Evolutionary conservation across 192 early-diverging fungal genomes (phyloP).

Genomic region (Linnemannia elongata): DNA sequence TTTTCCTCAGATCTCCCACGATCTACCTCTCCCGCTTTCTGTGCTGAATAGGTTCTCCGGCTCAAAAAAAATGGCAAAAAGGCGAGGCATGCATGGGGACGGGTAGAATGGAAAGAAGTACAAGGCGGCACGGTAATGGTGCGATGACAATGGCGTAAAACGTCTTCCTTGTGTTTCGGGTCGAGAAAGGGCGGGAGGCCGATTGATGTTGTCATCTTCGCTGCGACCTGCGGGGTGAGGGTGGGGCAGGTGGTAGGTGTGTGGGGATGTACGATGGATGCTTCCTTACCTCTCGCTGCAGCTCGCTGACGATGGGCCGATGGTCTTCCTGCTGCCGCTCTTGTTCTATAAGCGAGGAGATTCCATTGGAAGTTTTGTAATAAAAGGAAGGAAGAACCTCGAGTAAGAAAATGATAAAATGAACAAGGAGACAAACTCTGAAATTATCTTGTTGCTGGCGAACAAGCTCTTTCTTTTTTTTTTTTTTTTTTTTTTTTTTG

Average conservation of each 20-base stretch:
- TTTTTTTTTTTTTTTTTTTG: background rate
- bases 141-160: background rate
- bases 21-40: background rate
- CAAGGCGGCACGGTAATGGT: background rate
- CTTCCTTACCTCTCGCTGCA: slow-evolving; percentile 51
- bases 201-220: background rate
- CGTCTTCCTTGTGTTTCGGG: background rate
- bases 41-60: background rate
- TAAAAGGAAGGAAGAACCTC: background rate
- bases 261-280: background rate
- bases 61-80: slow-evolving; percentile 2
- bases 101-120: background rate
- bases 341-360: slow-evolving; percentile 19
- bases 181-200: background rate
- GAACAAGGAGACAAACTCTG: background rate
- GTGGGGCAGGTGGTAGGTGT: background rate
- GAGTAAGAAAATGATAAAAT: background rate
- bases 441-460: background rate
- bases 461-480: background rate
- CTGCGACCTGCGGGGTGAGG: background rate
- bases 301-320: slow-evolving; percentile 49
- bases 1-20: background rate
- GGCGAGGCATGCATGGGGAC: background rate
- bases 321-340: slow-evolving; percentile 42
- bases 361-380: too few relatives aligned